Conservation (phyloP, 2,329 filamentous ascomycete species). For the Diplocarpon mali region DNA sequence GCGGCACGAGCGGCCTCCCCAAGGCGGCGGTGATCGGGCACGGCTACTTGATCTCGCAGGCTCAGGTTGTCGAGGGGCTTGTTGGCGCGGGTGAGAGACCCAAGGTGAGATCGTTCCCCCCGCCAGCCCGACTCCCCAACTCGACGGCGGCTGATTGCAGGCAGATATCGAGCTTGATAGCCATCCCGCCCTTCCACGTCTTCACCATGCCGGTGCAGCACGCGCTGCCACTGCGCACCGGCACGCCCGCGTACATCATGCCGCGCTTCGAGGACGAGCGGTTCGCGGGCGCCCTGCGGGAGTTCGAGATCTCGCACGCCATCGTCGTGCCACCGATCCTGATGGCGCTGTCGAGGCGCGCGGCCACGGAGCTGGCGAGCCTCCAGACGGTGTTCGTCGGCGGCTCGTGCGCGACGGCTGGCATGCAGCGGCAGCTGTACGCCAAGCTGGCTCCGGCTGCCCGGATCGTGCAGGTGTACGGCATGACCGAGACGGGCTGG, state of each 20-base stretch:
- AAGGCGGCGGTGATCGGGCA: conserved; percentile 29
- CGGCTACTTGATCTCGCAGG: conserved; percentile 3
- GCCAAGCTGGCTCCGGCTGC: conserved; percentile 31
- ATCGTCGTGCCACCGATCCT: conserved; percentile 64
- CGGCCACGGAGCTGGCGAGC: conserved; percentile 27
- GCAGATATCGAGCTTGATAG: conserved; percentile 27
- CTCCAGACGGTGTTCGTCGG: conserved; percentile 37
- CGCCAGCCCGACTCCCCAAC: neutral
- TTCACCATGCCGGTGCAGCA: conserved; percentile 70
- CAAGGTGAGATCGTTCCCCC: no score
- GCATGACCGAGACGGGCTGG: conserved; percentile 41
- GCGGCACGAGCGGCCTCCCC: conserved; percentile 48
- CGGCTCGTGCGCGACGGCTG: conserved; percentile 34
- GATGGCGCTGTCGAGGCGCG: conserved; percentile 58
- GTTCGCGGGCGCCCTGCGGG: conserved; percentile 57
- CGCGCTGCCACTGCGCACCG: conserved; percentile 54
- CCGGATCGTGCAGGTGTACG: conserved; percentile 37
- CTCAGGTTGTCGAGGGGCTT: no score
- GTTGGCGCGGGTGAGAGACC: no score
- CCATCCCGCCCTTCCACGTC: conserved; percentile 44
- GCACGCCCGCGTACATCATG: conserved; percentile 65
- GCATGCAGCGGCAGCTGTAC: conserved; percentile 31
- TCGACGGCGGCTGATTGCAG: conserved; percentile 5
- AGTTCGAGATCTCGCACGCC: conserved; percentile 47
- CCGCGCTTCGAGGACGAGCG: conserved; percentile 60